phyloP scores from a whole-genome alignment of 768 basidiomycete genomes.

The Phylloporus scabripes region DNA sequence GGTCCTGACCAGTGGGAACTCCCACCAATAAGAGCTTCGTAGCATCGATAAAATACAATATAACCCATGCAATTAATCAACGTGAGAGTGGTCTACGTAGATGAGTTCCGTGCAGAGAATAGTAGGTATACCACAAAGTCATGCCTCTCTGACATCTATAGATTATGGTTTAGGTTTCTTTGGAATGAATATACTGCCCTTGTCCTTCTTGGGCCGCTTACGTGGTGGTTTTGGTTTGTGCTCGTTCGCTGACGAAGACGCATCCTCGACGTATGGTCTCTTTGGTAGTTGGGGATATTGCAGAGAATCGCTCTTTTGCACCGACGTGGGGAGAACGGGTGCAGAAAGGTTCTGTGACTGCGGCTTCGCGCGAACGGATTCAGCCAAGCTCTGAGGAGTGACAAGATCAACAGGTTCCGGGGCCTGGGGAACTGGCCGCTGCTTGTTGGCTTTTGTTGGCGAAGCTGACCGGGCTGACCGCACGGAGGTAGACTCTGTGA shows the following conservation, averaged over 20 bases:
- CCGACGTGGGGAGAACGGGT: background rate
- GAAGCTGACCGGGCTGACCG: slow-evolving; percentile 15
- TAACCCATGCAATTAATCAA: slow-evolving; percentile 5
- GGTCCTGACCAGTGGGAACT: slow-evolving; percentile 86
- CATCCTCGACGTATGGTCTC: slow-evolving; percentile 16
- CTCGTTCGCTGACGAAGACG: slow-evolving; percentile 15
- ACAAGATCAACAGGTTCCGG: slow-evolving; percentile 31
- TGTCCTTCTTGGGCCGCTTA: slow-evolving; percentile 32
- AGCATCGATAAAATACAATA: slow-evolving; percentile 19
- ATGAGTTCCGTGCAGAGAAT: background rate
- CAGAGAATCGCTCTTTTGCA: slow-evolving; percentile 9
- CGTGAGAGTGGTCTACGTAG: slow-evolving; percentile 9
- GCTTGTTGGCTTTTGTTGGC: slow-evolving; percentile 21
- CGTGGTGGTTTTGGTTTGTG: slow-evolving; percentile 24
- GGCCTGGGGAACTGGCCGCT: slow-evolving; percentile 12
- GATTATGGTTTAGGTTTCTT: slow-evolving; percentile 40
- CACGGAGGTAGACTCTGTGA: slow-evolving; percentile 27
- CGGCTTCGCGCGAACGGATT: slow-evolving; percentile 25
- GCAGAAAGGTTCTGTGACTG: slow-evolving; percentile 9
- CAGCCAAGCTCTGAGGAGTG: slow-evolving; percentile 36
- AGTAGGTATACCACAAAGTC: slow-evolving; percentile 1
- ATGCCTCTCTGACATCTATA: background rate
- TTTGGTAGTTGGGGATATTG: slow-evolving; percentile 14
- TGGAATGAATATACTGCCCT: slow-evolving; percentile 53
- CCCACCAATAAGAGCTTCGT: slow-evolving; percentile 45